Evolutionary conservation across 2,329 filamentous ascomycete species (phyloP).

Genomic region (Pseudophaeomoniella oleicola): DNA sequence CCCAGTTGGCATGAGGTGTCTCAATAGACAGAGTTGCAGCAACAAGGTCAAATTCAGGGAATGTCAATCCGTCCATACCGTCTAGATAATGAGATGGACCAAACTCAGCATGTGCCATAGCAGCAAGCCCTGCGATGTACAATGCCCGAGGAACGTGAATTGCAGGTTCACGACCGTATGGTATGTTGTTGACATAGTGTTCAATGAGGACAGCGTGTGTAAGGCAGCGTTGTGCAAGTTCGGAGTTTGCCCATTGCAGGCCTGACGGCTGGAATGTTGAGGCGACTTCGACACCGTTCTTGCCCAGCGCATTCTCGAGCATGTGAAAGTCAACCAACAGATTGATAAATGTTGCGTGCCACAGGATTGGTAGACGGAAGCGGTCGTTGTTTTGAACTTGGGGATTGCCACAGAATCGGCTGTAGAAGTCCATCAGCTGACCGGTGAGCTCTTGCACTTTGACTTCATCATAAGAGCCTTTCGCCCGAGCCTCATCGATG

Average conservation of each 20-base stretch:
- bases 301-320: constrained; percentile 8
- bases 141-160: not conserved
- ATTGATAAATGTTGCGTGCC: constrained; percentile 9
- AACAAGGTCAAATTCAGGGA: not conserved
- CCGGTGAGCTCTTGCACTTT: not conserved
- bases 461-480: not conserved
- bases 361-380: constrained; percentile 8
- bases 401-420: not conserved
- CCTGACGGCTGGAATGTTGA: not conserved
- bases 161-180: not conserved
- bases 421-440: not conserved
- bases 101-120: not conserved
- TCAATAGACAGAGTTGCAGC: not conserved
- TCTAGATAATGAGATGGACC: not conserved
- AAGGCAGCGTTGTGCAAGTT: not conserved
- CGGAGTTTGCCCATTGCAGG: not conserved
- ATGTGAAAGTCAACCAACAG: constrained; percentile 7
- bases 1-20: not conserved
- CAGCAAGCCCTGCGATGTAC: not conserved
- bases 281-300: constrained; percentile 1
- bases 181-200: not conserved
- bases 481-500: not conserved
- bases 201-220: not conserved
- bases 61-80: not conserved
- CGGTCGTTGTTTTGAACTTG: constrained; percentile 1